phyloP scores from a whole-genome alignment of 176 grass and related monocot species.

The Hsuehochloa calcarea region DNA sequence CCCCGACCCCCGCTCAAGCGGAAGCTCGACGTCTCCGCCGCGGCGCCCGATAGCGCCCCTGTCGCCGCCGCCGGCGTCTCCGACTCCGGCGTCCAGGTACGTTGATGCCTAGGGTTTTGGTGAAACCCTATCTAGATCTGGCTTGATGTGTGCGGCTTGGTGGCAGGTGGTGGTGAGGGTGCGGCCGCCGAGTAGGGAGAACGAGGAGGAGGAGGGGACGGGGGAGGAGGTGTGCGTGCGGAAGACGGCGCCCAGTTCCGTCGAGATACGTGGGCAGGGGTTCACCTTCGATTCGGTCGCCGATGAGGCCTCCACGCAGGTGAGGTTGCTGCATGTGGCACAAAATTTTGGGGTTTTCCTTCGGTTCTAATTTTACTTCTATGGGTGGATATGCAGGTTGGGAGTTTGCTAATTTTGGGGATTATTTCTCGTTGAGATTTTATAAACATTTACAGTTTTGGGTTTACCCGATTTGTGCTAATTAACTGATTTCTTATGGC shows the following conservation, averaged over 20 bases:
- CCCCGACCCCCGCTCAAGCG: constrained; percentile 49
- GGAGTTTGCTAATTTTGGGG: not conserved
- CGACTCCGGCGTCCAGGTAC: constrained; percentile 49
- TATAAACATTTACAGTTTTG: not conserved
- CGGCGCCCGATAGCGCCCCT: not conserved
- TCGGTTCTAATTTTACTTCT: not conserved
- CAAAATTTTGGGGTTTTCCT: not conserved
- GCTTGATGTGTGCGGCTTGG: not conserved
- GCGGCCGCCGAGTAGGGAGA: constrained; percentile 27
- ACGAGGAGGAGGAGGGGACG: constrained; percentile 26
- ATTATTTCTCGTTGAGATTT: not conserved
- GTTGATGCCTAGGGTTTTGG: not conserved
- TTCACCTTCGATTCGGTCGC: constrained; percentile 61
- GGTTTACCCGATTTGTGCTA: not conserved
- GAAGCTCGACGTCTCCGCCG: constrained; percentile 31
- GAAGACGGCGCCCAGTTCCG: constrained; percentile 28
- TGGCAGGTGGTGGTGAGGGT: constrained; percentile 52
- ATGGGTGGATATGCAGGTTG: not conserved
- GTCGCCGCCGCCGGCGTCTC: constrained; percentile 14
- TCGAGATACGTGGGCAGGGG: constrained; percentile 41
- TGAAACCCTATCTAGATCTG: not conserved
- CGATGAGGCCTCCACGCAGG: constrained; percentile 46
- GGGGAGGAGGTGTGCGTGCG: constrained; percentile 30
- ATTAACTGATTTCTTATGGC: not conserved
- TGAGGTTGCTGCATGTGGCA: not conserved